Percentiles rank a stretch among this genome's conserved stretches.
Evolutionary conservation across 2,329 filamentous ascomycete genomes (phyloP).

Genomic region (Curvularia spicifera): DNA sequence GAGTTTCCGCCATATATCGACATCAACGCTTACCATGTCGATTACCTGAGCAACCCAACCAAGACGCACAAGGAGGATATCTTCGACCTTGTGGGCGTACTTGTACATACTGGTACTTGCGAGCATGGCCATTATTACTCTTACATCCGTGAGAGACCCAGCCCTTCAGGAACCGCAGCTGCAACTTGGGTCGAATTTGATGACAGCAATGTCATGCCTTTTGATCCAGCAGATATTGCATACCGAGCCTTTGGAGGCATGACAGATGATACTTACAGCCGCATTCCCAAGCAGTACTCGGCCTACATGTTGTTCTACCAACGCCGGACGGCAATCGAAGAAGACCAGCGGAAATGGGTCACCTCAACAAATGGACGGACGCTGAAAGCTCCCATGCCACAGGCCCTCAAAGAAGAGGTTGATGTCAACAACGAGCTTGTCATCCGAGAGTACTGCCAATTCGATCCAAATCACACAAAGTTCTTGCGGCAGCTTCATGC

Average conservation of each 20-base stretch:
- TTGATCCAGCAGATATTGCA: slow-evolving; percentile 76
- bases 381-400: slow-evolving; percentile 56
- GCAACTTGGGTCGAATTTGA: slow-evolving; percentile 88
- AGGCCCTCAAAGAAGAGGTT: slow-evolving; percentile 62
- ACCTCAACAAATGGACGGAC: slow-evolving; percentile 55
- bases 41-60: slow-evolving; percentile 72
- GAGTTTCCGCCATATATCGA: slow-evolving; percentile 84
- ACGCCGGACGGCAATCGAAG: slow-evolving; percentile 69
- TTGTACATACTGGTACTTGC: slow-evolving; percentile 91
- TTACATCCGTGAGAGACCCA: slow-evolving; percentile 82
- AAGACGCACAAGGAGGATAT: slow-evolving; percentile 68
- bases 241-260: slow-evolving; percentile 70
- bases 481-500: slow-evolving; percentile 71
- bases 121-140: slow-evolving; percentile 98
- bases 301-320: slow-evolving; percentile 99
- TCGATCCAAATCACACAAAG: slow-evolving; percentile 71
- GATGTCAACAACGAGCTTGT: slow-evolving; percentile 73
- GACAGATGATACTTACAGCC: slow-evolving; percentile 39
- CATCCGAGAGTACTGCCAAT: slow-evolving; percentile 78
- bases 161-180: slow-evolving; percentile 53
- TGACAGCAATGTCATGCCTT: slow-evolving; percentile 79
- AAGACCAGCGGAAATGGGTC: slow-evolving; percentile 39
- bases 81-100: slow-evolving; percentile 92
- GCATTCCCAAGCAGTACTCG: slow-evolving; percentile 58
- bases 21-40: slow-evolving; percentile 89